Conservation (phyloP, 1,139 yeast genomes). For the Spathaspora jeffriesii region DNA sequence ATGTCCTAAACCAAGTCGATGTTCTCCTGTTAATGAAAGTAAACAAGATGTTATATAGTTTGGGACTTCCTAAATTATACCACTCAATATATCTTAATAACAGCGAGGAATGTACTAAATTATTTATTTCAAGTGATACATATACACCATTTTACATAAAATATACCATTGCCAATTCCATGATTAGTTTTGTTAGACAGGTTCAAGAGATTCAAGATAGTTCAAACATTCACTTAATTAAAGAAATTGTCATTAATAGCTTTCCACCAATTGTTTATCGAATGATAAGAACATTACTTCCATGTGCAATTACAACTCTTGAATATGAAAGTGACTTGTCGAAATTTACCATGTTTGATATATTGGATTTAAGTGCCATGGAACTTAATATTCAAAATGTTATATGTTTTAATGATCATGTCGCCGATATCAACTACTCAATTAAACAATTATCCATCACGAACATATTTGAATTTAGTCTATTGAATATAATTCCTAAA, state of each 20-base stretch:
- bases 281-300: not conserved
- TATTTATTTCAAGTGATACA: not conserved
- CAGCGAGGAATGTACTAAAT: not conserved
- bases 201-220: not conserved
- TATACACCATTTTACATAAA: not conserved
- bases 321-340: not conserved
- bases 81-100: constrained; percentile 1
- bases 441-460: not conserved
- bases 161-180: not conserved
- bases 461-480: too few relatives aligned
- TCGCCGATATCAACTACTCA: not conserved
- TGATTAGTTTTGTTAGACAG: not conserved
- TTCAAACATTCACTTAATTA: not conserved
- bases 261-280: not conserved
- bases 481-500: not conserved
- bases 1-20: not conserved
- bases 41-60: not conserved
- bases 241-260: not conserved
- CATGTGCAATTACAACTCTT: not conserved
- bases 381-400: not conserved
- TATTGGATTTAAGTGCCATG: not conserved
- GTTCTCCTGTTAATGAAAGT: not conserved
- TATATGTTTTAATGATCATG: not conserved
- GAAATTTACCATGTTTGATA: not conserved
- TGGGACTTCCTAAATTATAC: not conserved